Percentiles rank a stretch among this genome's conserved stretches.
Evolutionary conservation across 78 protist species (phyloP).

Genomic region (Dictyostelium discoideum): DNA sequence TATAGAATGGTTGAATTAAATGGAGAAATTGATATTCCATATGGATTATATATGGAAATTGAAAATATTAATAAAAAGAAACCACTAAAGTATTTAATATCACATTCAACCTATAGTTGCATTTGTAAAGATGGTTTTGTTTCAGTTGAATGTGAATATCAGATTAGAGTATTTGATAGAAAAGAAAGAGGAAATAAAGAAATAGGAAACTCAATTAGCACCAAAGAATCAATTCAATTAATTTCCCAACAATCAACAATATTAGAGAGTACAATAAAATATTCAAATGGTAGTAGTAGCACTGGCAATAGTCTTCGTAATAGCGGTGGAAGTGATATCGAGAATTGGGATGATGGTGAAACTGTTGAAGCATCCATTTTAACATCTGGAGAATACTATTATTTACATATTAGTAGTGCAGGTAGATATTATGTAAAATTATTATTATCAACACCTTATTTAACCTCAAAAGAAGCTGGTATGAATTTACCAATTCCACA

Average conservation of each 20-base stretch:
- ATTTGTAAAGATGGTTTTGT: not conserved
- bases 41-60: not conserved
- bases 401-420: conserved; percentile 13
- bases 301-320: not conserved
- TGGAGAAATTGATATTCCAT: not conserved
- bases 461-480: conserved; percentile 56
- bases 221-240: conserved; percentile 17
- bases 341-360: not conserved
- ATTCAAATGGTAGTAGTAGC: not conserved
- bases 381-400: not conserved
- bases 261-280: not conserved
- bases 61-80: not conserved
- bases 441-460: conserved; percentile 19
- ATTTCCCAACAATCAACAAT: conserved; percentile 32
- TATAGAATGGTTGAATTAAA: not conserved
- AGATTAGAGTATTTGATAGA: conserved; percentile 18
- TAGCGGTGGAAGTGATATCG: not conserved
- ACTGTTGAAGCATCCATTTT: conserved; percentile 16
- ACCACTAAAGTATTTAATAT: not conserved
- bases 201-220: not conserved
- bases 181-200: not conserved
- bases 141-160: not conserved
- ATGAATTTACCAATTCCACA: conserved; percentile 56
- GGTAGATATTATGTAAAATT: conserved; percentile 36
- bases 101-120: conserved; percentile 19